A percentile compares a stretch with the other conserved stretches of the same genome.
Conservation (phyloP, 1,139 yeast species). For the Ogataea hybrid region DNA sequence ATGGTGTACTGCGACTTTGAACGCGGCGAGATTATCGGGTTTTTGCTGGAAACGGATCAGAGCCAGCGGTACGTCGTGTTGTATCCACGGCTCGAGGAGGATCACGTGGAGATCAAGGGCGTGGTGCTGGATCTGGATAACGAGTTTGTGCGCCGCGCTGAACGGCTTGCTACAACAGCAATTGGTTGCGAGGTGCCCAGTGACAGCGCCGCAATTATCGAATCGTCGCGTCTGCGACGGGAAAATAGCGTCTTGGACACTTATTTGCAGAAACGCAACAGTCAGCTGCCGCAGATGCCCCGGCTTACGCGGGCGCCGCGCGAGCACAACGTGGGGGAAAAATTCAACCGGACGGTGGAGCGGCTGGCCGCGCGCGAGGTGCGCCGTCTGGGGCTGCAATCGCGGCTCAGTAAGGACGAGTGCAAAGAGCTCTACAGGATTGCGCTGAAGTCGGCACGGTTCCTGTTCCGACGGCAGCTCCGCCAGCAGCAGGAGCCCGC, state of each 20-base stretch:
- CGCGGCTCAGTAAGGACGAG: constrained; percentile 20
- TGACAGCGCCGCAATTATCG: constrained; percentile 8
- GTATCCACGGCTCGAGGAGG: constrained; percentile 15
- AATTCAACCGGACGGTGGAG: constrained; percentile 19
- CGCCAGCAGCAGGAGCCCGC: constrained; percentile 17
- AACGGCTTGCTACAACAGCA: constrained; percentile 4
- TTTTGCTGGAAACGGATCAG: constrained; percentile 13
- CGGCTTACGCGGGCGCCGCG: neutral
- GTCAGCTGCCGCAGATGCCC: neutral
- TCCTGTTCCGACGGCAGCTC: constrained; percentile 22
- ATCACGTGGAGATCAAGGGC: constrained; percentile 10
- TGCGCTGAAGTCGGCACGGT: constrained; percentile 24
- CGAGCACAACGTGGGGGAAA: constrained; percentile 7
- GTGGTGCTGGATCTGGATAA: constrained; percentile 15
- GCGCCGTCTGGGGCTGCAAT: constrained; percentile 18
- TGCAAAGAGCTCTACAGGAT: constrained; percentile 24
- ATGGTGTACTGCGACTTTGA: constrained; percentile 13
- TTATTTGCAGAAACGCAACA: constrained; percentile 17
- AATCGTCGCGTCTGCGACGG: constrained; percentile 12
- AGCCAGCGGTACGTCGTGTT: constrained; percentile 12
- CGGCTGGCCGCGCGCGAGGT: constrained; percentile 26
- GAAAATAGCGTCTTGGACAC: constrained; percentile 19
- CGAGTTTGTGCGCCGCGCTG: constrained; percentile 13
- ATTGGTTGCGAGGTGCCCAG: neutral
- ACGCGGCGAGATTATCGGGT: constrained; percentile 7